These are phyloP conservation scores for Drechslerella stenobrocha DNA, from an alignment of 2,329 filamentous ascomycete species.

Conservation along the genomic window DNA sequence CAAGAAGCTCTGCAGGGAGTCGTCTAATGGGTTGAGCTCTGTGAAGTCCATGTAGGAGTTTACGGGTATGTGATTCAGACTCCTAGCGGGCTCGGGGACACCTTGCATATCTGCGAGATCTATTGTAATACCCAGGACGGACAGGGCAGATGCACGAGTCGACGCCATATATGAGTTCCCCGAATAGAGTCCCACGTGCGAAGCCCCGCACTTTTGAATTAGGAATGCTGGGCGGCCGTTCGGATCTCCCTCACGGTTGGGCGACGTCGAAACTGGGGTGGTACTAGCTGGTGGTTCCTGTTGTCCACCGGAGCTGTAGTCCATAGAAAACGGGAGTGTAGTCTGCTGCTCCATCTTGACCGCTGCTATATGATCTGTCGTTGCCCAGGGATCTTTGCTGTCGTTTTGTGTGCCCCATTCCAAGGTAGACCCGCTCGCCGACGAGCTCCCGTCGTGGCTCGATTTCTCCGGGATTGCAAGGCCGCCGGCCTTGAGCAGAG, in stretches of 20 bases:
- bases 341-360: constrained; percentile 40
- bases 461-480: constrained; percentile 21
- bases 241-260: constrained; percentile 15
- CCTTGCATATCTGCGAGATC: constrained; percentile 66
- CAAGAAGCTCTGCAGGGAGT: constrained; percentile 72
- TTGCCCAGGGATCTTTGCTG: constrained; percentile 20
- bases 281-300: background rate
- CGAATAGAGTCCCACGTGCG: constrained; percentile 58
- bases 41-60: constrained; percentile 56
- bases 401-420: constrained; percentile 31
- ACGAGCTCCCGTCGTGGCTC: constrained; percentile 22
- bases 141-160: constrained; percentile 74
- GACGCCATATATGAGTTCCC: constrained; percentile 70
- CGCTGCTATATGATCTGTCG: constrained; percentile 4
- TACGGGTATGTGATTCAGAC: constrained; percentile 58
- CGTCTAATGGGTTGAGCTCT: constrained; percentile 50
- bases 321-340: constrained; percentile 29
- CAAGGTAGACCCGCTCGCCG: constrained; percentile 21
- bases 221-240: constrained; percentile 49
- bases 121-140: constrained; percentile 76
- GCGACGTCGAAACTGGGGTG: constrained; percentile 1
- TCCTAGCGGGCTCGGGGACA: constrained; percentile 66
- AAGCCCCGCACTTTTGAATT: constrained; percentile 50
- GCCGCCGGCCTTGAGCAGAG: constrained; percentile 63
- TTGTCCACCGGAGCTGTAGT: constrained; percentile 19